These are phyloP conservation scores for Iberis amara DNA, from an alignment of 441 rosid species.

Conservation along the genomic window DNA sequence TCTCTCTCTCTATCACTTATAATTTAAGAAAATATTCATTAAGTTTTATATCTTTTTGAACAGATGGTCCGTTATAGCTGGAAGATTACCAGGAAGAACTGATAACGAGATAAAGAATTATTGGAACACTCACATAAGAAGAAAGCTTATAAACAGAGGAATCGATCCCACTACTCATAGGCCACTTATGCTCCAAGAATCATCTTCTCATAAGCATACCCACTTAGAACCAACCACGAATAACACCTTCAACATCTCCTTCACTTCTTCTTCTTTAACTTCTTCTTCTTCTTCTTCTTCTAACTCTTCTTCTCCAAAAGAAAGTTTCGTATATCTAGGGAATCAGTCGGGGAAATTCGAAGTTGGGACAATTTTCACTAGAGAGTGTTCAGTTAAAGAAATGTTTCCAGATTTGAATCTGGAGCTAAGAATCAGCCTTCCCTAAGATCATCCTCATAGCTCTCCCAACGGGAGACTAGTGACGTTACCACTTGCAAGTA, in stretches of 20 bases:
- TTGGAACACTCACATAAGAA: no score
- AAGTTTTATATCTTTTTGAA: background rate
- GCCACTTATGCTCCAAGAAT: constrained; percentile 43
- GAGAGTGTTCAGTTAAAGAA: constrained; percentile 32
- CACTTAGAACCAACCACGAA: constrained; percentile 23
- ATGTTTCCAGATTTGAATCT: constrained; percentile 78
- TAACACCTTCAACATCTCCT: constrained; percentile 29
- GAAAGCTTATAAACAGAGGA: constrained; percentile 65
- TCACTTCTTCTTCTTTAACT: constrained; percentile 5
- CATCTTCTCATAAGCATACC: constrained; percentile 36
- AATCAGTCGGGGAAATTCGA: constrained; percentile 1
- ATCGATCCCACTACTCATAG: constrained; percentile 86
- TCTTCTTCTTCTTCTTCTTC: constrained; percentile 17
- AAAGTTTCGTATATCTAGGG: background rate
- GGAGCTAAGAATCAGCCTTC: constrained; percentile 80
- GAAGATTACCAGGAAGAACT: constrained; percentile 69
- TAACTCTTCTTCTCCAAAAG: constrained; percentile 15
- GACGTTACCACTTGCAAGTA: no score
- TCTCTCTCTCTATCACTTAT: no score
- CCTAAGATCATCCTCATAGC: constrained; percentile 14
- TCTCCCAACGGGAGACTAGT: no score
- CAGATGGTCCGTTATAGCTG: constrained; percentile 93
- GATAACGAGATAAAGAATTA: no score
- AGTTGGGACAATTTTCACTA: constrained; percentile 28
- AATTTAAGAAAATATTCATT: no score